Evolutionary conservation across 2,329 filamentous ascomycete genomes (phyloP).

Genomic region (Cladosporium colombiae): DNA sequence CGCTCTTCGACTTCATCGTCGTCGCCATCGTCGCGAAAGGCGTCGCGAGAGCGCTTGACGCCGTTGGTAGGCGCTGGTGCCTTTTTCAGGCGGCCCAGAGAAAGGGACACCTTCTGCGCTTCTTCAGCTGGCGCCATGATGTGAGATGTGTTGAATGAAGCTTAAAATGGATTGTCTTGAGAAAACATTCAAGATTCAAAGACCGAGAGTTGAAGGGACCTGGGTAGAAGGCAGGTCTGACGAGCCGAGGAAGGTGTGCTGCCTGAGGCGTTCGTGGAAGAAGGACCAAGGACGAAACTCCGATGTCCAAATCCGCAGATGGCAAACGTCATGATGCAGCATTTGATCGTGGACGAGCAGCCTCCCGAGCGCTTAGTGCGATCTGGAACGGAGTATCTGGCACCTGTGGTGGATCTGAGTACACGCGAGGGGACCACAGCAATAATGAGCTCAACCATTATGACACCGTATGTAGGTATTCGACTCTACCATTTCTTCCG

Average conservation of each 20-base stretch:
- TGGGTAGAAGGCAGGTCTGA: not conserved
- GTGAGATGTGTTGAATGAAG: not conserved
- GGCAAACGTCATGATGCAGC: conserved; percentile 17
- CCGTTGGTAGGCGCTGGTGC: conserved; percentile 36
- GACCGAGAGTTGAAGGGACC: not conserved
- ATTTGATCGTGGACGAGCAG: not conserved
- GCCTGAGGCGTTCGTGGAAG: not conserved
- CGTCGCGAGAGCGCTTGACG: conserved; percentile 45
- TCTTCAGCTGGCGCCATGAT: conserved; percentile 10
- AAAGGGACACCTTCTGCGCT: conserved; percentile 32
- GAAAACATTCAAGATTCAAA: conserved; percentile 4
- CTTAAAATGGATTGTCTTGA: not conserved
- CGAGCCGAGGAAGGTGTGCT: conserved; percentile 7
- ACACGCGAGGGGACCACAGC: conserved; percentile 7
- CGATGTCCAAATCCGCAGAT: not conserved
- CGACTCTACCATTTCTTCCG: not conserved
- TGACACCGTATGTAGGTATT: not conserved
- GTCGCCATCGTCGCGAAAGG: conserved; percentile 41
- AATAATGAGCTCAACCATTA: conserved; percentile 18
- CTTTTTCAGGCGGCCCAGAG: conserved; percentile 34
- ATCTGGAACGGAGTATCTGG: conserved; percentile 14
- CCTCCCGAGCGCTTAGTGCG: conserved; percentile 5
- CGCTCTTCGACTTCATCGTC: conserved; percentile 52
- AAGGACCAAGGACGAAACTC: not conserved
- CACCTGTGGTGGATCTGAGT: conserved; percentile 5